Conservation (phyloP, 495 filamentous ascomycete species). For the Trichoderma gamsii region DNA sequence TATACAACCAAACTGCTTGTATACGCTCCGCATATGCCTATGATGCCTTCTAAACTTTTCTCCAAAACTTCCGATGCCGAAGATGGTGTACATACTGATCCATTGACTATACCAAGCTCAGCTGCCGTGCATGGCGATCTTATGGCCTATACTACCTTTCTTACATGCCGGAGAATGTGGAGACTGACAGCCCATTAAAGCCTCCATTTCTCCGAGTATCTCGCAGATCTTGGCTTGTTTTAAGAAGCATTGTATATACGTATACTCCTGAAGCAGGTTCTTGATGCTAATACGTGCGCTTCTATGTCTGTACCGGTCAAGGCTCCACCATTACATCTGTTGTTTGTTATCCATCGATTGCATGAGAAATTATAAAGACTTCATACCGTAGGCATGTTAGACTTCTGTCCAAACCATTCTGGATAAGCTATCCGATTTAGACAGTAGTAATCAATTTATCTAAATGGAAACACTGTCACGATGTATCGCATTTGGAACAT, state of each 20-base stretch:
- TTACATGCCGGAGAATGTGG: not conserved
- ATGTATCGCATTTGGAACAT: conserved; percentile 19
- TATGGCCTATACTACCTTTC: not conserved
- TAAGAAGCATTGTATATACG: not conserved
- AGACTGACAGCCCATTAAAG: not conserved
- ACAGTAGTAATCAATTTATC: not conserved
- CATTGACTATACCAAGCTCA: not conserved
- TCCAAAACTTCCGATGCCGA: not conserved
- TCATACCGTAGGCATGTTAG: not conserved
- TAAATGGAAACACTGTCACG: not conserved
- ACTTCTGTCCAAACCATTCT: not conserved
- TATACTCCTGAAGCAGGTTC: not conserved
- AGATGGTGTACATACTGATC: not conserved
- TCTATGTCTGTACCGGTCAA: not conserved
- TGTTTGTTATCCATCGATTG: not conserved
- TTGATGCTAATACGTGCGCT: conserved; percentile 3
- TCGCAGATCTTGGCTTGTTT: not conserved
- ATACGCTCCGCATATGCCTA: not conserved
- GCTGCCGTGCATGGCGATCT: not conserved
- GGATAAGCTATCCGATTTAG: too few species aligned
- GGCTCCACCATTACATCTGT: conserved; percentile 1
- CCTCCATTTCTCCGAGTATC: not conserved
- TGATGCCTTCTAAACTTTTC: not conserved
- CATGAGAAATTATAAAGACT: not conserved
- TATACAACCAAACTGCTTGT: too few species aligned